Base-by-base conservation (phyloP, 352 stramenopile species). In the Phytophthora citricola region DNA sequence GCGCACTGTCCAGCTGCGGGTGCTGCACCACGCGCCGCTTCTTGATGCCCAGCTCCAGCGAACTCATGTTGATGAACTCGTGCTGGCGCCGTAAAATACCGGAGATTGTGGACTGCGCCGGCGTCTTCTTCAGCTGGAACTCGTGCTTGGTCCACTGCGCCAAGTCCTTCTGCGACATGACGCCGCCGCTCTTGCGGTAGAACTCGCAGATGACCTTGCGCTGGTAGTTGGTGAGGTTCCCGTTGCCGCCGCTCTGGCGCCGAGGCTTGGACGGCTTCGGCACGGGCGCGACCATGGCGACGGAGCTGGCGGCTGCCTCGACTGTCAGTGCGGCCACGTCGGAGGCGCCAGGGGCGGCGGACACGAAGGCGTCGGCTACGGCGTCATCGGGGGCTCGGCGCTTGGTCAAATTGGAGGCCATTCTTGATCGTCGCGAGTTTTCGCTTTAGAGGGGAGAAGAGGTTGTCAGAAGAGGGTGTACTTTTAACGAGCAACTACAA, bases 151-250 rank as follows among this genome's bases (percentile, higher is more conserved):
- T 91, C 87, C 87, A 95, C 58, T 92, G 85, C 41, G 85, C 85
- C 56, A 95, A 57, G 69, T 95, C 87, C 66, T 95, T 95, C 62
- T 95, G 87, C 41, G 83, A 92, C 83, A 95, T 95, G 27, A 91
- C 76, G 22, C 83, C 85, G 58, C 83, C 83, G 50, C 69, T 92
- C 65, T 90, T 90, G 29, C 83, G 79, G 74, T 93, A 91, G 54
- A 91, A 92, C 69, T 93, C 85, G 69, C 85, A 93, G 60, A 93
- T 92, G 58, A 90, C 61, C 49, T 93, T 93, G 67, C 85, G 81
- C 72, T 93, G 85, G 73, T 89, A 85, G 72, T 93, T 93, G 55
- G 85, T 93, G 17, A 93, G 74, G 65, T 93, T 92, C 12, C 85
- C 85, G 50, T 93, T 92, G 46, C 81, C 83, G n/a, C 46, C 52